phyloP scores from a whole-genome alignment of 495 filamentous ascomycete genomes.

The Mytilinidion resinicola region DNA sequence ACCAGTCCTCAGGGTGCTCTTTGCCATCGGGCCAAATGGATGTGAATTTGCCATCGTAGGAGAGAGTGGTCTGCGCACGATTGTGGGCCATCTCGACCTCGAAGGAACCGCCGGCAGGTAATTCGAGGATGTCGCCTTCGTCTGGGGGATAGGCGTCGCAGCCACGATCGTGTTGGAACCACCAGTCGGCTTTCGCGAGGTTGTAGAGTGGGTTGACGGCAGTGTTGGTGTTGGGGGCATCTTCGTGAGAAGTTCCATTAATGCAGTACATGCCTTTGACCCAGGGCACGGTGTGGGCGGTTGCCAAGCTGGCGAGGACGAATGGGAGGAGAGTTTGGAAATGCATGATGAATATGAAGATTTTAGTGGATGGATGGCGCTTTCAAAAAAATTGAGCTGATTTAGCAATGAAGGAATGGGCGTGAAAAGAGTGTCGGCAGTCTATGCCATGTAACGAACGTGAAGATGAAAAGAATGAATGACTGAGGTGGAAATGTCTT shows the following conservation, averaged over 20 bases:
- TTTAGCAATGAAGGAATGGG: too few species aligned
- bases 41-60: constrained; percentile 39
- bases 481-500: too few species aligned
- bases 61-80: constrained; percentile 44
- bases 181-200: constrained; percentile 42
- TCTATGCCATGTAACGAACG: too few species aligned
- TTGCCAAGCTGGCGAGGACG: constrained; percentile 5
- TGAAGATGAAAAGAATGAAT: too few species aligned
- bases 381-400: too few species aligned
- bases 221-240: constrained; percentile 41
- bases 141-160: constrained; percentile 42
- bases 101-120: constrained; percentile 49
- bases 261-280: constrained; percentile 48
- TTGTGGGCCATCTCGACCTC: constrained; percentile 52
- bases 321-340: not conserved
- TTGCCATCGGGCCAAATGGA: constrained; percentile 45
- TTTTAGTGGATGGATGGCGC: too few species aligned
- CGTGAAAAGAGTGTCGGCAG: too few species aligned
- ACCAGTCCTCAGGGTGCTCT: constrained; percentile 43
- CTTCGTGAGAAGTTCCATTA: constrained; percentile 28
- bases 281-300: constrained; percentile 44
- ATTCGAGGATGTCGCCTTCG: constrained; percentile 40
- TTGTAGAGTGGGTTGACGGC: constrained; percentile 43
- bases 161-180: constrained; percentile 48
- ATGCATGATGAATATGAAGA: constrained; percentile 3